Percentiles rank a stretch among this genome's conserved stretches.
Conservation (phyloP, 2,329 filamentous ascomycete genomes). For the Neurospora crassa region DNA sequence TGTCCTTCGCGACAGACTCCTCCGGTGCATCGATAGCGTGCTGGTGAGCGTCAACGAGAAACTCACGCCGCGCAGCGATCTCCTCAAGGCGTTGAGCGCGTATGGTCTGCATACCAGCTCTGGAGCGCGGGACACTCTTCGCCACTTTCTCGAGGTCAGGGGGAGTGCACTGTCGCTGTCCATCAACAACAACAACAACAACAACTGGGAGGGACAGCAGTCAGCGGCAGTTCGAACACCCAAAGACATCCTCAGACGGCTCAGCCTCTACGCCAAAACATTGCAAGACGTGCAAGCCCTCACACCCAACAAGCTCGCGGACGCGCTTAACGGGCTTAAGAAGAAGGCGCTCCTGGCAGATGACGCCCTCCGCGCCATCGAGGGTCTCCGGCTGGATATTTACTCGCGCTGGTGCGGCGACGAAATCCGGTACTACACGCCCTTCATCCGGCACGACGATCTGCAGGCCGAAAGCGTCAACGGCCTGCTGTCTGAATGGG, state of each 20-base stretch:
- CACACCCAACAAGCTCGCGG: constrained; percentile 61
- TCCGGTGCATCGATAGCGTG: constrained; percentile 59
- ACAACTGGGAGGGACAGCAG: constrained; percentile 25
- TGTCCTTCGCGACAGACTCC: constrained; percentile 49
- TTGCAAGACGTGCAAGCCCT: constrained; percentile 68
- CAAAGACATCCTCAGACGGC: constrained; percentile 49
- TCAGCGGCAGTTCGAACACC: constrained; percentile 24
- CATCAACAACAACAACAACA: constrained; percentile 42
- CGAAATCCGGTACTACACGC: constrained; percentile 76
- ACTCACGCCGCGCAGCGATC: constrained; percentile 28
- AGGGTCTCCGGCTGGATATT: constrained; percentile 67
- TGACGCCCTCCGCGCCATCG: constrained; percentile 51
- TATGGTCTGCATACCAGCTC: constrained; percentile 76
- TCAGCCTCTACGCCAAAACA: constrained; percentile 68
- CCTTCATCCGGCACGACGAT: constrained; percentile 78
- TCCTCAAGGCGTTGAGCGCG: constrained; percentile 69
- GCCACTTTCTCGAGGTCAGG: constrained; percentile 68
- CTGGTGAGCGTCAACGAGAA: constrained; percentile 52
- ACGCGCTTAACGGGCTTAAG: constrained; percentile 61
- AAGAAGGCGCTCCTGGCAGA: constrained; percentile 64
- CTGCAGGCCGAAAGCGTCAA: constrained; percentile 50
- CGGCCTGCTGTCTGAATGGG: constrained; percentile 55
- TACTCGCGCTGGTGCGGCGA: constrained; percentile 72
- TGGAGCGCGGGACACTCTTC: constrained; percentile 67
- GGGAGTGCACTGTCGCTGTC: constrained; percentile 56